phyloP scores from a whole-genome alignment of 345 rosid species.

The Mercurialis annua region DNA sequence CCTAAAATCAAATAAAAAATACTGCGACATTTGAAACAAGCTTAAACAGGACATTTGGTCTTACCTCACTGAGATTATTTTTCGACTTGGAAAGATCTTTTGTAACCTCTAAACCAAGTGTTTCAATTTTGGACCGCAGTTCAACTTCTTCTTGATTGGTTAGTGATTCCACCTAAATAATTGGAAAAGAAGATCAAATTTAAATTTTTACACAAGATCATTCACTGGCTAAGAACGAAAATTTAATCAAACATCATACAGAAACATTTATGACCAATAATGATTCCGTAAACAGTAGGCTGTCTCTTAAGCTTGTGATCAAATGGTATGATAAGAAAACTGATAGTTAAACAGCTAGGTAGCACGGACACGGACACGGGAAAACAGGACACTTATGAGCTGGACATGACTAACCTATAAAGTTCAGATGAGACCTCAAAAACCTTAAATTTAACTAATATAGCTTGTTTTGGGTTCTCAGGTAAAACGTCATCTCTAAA shows the following conservation, averaged over 20 bases:
- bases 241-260: neutral
- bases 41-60: neutral
- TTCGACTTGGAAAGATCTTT: constrained; percentile 64
- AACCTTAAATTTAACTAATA: no score
- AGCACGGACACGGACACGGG: no score
- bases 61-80: constrained; percentile 56
- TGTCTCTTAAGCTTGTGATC: neutral
- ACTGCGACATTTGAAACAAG: neutral
- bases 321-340: neutral
- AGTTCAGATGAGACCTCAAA: no score
- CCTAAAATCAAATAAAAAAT: no score
- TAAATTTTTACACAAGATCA: neutral
- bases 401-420: no score
- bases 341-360: neutral
- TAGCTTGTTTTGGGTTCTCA: no score
- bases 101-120: constrained; percentile 74
- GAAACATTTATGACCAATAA: neutral
- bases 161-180: constrained; percentile 60
- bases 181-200: neutral
- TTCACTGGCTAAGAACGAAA: neutral
- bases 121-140: constrained; percentile 80
- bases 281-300: neutral
- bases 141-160: constrained; percentile 81
- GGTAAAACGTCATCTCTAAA: neutral
- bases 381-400: no score